phyloP scores from a whole-genome alignment of 768 basidiomycete species.

The Chiua virens region DNA sequence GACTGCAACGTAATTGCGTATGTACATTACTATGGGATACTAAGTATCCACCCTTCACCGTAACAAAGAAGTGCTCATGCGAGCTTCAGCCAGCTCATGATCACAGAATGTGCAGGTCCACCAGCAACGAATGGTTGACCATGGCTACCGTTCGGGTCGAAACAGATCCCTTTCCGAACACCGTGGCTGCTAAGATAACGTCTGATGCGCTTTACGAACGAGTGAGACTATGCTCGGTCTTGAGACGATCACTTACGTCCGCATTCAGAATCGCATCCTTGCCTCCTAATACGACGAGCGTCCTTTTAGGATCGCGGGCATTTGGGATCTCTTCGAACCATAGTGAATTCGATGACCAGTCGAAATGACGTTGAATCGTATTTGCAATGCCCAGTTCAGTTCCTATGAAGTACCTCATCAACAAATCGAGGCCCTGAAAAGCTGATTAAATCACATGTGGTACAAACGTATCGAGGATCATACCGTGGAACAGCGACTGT shows the following conservation, averaged over 20 bases:
- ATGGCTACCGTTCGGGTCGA: conserved; percentile 61
- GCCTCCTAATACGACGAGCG: conserved; percentile 79
- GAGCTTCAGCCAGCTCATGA: conserved; percentile 61
- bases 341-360: conserved; percentile 84
- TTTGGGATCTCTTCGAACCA: conserved; percentile 91
- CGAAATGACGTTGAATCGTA: conserved; percentile 78
- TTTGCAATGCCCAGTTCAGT: conserved; percentile 88
- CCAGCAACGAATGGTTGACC: conserved; percentile 58
- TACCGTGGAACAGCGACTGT: conserved; percentile 65
- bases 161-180: conserved; percentile 62
- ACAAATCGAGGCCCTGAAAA: conserved; percentile 66
- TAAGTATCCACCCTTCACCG: neutral
- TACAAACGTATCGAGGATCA: conserved; percentile 9
- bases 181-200: conserved; percentile 78
- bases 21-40: no score
- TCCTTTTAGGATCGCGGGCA: conserved; percentile 62
- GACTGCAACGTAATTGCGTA: neutral
- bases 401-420: conserved; percentile 87
- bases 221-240: neutral
- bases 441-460: conserved; percentile 4
- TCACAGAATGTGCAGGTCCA: conserved; percentile 51
- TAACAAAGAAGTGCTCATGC: conserved; percentile 15
- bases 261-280: conserved; percentile 79
- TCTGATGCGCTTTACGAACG: conserved; percentile 55
- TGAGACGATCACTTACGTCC: conserved; percentile 41